Evolutionary conservation across 306 rosid genomes (phyloP), one percentile per base, ranked within the genome.

Genomic region (Trifolium fragiferum): DNA sequence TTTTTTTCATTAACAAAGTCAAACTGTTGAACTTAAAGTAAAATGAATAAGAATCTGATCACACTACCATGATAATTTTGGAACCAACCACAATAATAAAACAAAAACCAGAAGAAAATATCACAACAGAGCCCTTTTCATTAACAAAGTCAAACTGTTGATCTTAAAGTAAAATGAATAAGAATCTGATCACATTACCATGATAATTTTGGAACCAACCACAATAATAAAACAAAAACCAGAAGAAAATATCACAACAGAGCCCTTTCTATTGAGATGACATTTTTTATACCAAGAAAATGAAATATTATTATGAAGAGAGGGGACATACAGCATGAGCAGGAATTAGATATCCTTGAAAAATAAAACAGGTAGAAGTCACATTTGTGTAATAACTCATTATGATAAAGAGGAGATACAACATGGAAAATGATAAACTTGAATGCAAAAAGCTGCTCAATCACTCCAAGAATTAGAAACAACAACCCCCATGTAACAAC

Each of bases 111-210:
- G n/a, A n/a, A n/a, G n/a, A n/a, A n/a, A n/a, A n/a, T n/a, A n/a
- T n/a, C n/a, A n/a, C n/a, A n/a, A n/a, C n/a, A n/a, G n/a, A n/a
- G n/a, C n/a, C n/a, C n/a, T n/a, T 51, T 75, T 50, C 47, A 53
- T 63, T 9, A 70, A 72, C 64, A 72, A 40, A 80, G 47, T 33
- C 73, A 80, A 32, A 16, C 43, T 25, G 41, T 44, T 35, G 30
- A 41, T 72, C 49, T 62, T 61, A 11, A 60, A 68, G 74, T 38
- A n/a, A 47, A 69, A 73, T 20, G 67, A 66, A 61, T 41, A 57
- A 73, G 72, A 62, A 46, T 19, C 63, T 54, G 33, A 72, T 12
- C 72, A 80, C 10, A 59, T 57, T 10, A 72, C 40, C 80, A 72
- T 49, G 37, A 58, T 15, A 66, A 19, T 46, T 38, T 60, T 35